These are phyloP conservation scores for Neofusicoccum cordaticola DNA, from an alignment of 2,329 filamentous ascomycete species.

Conservation along the genomic window DNA sequence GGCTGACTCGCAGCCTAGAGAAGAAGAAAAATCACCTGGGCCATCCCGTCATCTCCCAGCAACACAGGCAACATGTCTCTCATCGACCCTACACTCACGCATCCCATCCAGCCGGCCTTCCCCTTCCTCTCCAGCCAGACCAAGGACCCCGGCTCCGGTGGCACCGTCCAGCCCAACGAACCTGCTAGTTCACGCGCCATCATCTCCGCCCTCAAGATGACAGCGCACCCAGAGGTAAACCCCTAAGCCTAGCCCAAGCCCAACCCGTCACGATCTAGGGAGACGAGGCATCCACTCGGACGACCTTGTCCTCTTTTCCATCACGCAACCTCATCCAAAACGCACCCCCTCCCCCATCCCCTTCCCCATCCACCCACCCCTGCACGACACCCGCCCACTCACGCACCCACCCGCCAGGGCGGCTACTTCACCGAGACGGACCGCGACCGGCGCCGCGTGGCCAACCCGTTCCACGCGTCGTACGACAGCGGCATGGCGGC, in stretches of 20 bases:
- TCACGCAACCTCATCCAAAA: not conserved
- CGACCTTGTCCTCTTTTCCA: not conserved
- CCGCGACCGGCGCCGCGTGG: slow-evolving; percentile 44
- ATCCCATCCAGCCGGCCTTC: slow-evolving; percentile 1
- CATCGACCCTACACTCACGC: slow-evolving; percentile 1
- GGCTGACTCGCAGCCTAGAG: not conserved
- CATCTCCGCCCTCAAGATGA: not conserved
- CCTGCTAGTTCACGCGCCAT: not conserved
- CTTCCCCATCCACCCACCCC: too few species aligned
- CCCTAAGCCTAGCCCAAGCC: not conserved
- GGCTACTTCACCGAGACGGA: slow-evolving; percentile 51
- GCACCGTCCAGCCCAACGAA: not conserved
- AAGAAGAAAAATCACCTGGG: not conserved
- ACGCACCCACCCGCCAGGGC: slow-evolving; percentile 37
- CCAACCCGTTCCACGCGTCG: slow-evolving; percentile 50
- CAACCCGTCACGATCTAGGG: not conserved
- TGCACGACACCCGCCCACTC: too few species aligned
- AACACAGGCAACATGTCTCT: slow-evolving; percentile 9
- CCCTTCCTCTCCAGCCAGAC: not conserved
- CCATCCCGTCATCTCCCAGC: not conserved
- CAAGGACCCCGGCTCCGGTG: not conserved
- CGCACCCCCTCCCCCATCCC: too few species aligned
- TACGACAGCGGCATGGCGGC: slow-evolving; percentile 14
- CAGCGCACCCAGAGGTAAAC: not conserved
- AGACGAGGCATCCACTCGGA: too few species aligned